Percentiles rank a stretch among this genome's conserved stretches.
phyloP scores from a whole-genome alignment of 1,284 basidiomycete genomes.

The Hymenochaete sp. region DNA sequence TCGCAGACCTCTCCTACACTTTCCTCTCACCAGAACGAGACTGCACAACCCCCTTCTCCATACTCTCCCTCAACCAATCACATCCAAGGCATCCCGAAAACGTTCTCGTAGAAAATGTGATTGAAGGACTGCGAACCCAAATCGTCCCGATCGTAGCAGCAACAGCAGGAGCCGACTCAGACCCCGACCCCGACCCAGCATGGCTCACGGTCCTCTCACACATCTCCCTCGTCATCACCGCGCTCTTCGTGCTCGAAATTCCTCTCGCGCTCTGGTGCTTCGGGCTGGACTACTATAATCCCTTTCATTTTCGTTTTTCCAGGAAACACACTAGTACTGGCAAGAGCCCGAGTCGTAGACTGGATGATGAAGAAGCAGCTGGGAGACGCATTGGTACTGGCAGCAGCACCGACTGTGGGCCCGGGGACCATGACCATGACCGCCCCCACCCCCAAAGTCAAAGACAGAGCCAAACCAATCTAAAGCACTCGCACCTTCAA shows the following conservation, averaged over 20 bases:
- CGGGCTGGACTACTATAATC: conserved; percentile 50
- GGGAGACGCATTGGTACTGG: neutral
- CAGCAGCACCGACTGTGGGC: no score
- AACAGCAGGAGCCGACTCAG: no score
- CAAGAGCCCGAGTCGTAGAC: no score
- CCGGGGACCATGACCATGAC: no score
- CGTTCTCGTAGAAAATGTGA: neutral
- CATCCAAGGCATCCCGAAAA: neutral
- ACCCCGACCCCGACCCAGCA: conserved; percentile 37
- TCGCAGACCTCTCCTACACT: conserved; percentile 60
- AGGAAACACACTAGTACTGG: no score
- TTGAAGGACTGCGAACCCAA: no score
- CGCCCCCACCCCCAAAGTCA: no score
- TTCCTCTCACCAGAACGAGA: conserved; percentile 39
- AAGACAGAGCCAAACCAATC: no score
- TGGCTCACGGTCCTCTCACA: conserved; percentile 58
- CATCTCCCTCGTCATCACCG: conserved; percentile 59
- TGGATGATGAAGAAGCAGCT: no score
- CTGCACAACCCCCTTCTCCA: conserved; percentile 29
- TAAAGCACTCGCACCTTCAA: no score
- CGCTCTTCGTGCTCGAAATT: conserved; percentile 68
- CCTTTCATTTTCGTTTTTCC: no score
- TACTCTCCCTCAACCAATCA: neutral
- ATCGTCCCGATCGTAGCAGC: no score
- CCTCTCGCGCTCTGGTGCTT: conserved; percentile 58